Conservation (phyloP, 768 basidiomycete species). For the Boletus sp. region DNA sequence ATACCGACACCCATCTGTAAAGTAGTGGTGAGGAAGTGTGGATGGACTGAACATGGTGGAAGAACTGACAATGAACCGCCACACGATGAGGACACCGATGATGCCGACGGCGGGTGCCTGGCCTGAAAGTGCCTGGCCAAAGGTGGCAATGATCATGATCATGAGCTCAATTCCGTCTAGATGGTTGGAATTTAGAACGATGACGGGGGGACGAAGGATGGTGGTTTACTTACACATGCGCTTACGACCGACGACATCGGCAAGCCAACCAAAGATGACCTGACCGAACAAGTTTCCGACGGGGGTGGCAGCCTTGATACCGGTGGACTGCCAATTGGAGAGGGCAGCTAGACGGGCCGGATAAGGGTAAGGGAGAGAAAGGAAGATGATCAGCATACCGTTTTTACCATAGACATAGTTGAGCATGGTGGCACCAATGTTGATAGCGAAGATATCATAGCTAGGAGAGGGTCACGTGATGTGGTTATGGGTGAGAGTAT, state of each 20-base stretch:
- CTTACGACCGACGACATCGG: conserved; percentile 74
- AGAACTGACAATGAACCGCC: conserved; percentile 67
- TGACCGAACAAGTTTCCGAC: conserved; percentile 75
- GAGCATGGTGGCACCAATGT: conserved; percentile 79
- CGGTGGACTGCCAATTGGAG: conserved; percentile 62
- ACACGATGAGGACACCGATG: conserved; percentile 73
- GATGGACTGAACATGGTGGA: not conserved
- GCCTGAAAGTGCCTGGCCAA: conserved; percentile 76
- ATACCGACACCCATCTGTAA: conserved; percentile 73
- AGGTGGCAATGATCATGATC: conserved; percentile 78
- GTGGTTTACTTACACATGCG: conserved; percentile 61
- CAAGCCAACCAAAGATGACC: conserved; percentile 76
- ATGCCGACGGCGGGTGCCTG: conserved; percentile 63
- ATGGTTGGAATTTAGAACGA: not conserved
- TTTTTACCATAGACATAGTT: conserved; percentile 68
- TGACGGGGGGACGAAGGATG: not conserved
- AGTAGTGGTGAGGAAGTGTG: not conserved
- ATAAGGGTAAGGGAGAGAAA: not conserved
- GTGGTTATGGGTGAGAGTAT: not conserved
- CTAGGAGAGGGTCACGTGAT: conserved; percentile 10
- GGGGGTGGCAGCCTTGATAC: conserved; percentile 74
- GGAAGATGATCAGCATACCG: not conserved
- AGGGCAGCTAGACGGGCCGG: conserved; percentile 23
- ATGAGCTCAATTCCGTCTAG: conserved; percentile 56
- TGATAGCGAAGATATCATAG: conserved; percentile 89